Percentiles rank a stretch among this genome's conserved stretches.
These are phyloP conservation scores for Asterophora parasitica DNA, from an alignment of 768 basidiomycete genomes.

Conservation along the genomic window DNA sequence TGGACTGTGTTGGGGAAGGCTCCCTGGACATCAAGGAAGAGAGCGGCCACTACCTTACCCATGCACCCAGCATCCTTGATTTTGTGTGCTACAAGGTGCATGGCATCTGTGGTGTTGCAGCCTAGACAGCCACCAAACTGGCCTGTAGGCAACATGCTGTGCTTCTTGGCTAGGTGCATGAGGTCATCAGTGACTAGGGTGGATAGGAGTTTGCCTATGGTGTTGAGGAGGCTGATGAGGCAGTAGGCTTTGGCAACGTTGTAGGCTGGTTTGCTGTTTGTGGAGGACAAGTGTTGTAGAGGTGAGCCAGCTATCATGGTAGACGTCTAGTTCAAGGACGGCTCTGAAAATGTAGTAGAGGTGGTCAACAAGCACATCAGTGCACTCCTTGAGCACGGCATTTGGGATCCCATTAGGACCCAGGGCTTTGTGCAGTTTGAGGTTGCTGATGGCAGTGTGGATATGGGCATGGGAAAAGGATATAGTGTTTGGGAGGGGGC, in stretches of 20 bases:
- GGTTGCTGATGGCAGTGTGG: no score
- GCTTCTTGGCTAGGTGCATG: constrained; percentile 19
- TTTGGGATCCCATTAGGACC: no score
- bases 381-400: no score
- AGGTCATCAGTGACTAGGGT: constrained; percentile 27
- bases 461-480: no score
- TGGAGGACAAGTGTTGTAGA: constrained; percentile 26
- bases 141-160: constrained; percentile 26
- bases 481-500: no score
- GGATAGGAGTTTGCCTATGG: no score
- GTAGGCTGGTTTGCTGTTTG: no score
- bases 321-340: no score
- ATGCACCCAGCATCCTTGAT: constrained; percentile 34
- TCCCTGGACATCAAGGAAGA: constrained; percentile 39
- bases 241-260: constrained; percentile 29
- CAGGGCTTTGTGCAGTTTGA: no score
- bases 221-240: constrained; percentile 32
- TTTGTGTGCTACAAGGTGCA: no score
- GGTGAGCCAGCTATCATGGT: constrained; percentile 19
- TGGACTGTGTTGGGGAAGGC: constrained; percentile 37
- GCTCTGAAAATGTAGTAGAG: constrained; percentile 22
- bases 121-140: constrained; percentile 39
- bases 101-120: constrained; percentile 30
- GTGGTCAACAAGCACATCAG: constrained; percentile 9
- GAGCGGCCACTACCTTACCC: no score